phyloP scores from a whole-genome alignment of 78 protist genomes.

The Dictyostelium intermedium region DNA sequence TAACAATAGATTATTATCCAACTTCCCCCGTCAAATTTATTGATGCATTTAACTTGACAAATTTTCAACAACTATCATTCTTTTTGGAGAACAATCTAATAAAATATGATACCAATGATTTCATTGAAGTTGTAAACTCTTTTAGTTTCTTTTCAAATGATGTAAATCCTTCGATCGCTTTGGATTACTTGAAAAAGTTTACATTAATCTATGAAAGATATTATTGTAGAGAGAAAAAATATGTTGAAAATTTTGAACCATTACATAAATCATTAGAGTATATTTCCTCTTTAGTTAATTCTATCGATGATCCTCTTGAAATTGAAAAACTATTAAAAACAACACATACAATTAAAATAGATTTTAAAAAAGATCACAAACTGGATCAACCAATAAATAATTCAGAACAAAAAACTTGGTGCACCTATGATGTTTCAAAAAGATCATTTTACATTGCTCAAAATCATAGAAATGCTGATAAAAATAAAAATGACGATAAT shows the following conservation, averaged over 20 bases:
- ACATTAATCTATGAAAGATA: neutral
- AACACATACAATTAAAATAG: neutral
- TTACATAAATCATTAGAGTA: neutral
- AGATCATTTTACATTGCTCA: neutral
- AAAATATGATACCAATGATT: neutral
- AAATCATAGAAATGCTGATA: neutral
- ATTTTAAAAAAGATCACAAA: neutral
- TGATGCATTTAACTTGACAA: neutral
- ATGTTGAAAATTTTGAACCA: neutral
- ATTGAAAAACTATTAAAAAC: neutral
- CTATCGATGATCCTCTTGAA: neutral
- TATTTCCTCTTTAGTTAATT: neutral
- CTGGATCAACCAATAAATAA: neutral
- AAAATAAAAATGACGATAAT: no score
- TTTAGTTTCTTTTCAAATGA: neutral
- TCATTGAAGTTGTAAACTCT: neutral
- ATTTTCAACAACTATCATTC: neutral
- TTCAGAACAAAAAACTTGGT: neutral
- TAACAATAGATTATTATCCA: neutral
- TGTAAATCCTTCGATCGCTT: neutral
- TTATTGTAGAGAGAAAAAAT: neutral
- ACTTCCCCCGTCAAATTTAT: neutral
- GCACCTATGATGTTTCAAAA: neutral
- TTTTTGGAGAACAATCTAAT: neutral
- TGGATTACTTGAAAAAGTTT: neutral